A percentile compares a stretch with the other conserved stretches of the same genome.
Conservation (phyloP, 2,329 filamentous ascomycete species). For the Ophiobolus disseminans region DNA sequence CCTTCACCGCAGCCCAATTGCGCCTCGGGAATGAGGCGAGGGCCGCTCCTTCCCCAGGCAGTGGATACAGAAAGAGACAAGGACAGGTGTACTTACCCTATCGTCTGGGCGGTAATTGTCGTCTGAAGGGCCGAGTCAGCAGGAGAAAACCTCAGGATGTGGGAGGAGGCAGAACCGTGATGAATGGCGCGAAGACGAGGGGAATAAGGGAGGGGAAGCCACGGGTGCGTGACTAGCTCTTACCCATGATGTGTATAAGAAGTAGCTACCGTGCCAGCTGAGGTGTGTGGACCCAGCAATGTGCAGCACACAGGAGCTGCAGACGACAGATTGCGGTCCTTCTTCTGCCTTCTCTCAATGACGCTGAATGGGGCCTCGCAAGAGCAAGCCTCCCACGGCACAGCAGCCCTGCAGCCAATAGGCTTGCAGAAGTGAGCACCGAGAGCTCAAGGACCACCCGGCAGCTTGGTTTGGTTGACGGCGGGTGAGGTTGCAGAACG, state of each 20-base stretch:
- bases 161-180: constrained; percentile 30
- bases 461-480: constrained; percentile 26
- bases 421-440: constrained; percentile 27
- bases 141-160: constrained; percentile 22
- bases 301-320: constrained; percentile 36
- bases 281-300: constrained; percentile 37
- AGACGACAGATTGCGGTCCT: constrained; percentile 39
- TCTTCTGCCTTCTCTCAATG: constrained; percentile 43
- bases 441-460: constrained; percentile 32
- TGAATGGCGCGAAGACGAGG: constrained; percentile 29
- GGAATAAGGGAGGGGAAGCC: constrained; percentile 23
- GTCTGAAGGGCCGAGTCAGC: constrained; percentile 32
- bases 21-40: background rate
- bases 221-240: constrained; percentile 27
- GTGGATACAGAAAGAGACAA: constrained; percentile 6
- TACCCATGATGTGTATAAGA: constrained; percentile 41
- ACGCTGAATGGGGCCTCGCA: constrained; percentile 38
- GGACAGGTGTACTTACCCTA: constrained; percentile 24
- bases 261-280: constrained; percentile 40
- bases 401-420: constrained; percentile 35
- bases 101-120: constrained; percentile 36
- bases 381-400: constrained; percentile 39
- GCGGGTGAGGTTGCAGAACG: constrained; percentile 31
- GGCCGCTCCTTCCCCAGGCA: constrained; percentile 1
- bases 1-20: background rate